A percentile compares a stretch with the other conserved stretches of the same genome.
These are phyloP conservation scores for Fusarium citri DNA, from an alignment of 2,329 filamentous ascomycete genomes.

Conservation along the genomic window DNA sequence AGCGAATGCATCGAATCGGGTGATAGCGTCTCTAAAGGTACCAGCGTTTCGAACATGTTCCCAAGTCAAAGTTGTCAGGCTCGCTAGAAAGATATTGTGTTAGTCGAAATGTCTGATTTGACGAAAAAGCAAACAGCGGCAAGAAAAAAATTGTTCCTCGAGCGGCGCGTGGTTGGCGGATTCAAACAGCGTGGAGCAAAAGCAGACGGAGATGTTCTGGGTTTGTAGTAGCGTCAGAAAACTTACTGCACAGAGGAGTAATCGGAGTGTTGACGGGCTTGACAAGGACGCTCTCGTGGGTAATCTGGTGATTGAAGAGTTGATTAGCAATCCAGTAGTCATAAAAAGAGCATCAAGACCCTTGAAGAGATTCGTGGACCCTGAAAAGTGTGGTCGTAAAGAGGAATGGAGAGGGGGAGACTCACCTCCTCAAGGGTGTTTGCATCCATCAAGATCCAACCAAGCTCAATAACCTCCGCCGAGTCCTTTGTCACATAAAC, in stretches of 20 bases:
- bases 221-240: constrained; percentile 35
- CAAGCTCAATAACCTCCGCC: constrained; percentile 98
- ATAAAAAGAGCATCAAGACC: neutral
- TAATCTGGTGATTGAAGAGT: constrained; percentile 69
- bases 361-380: neutral
- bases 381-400: constrained; percentile 12
- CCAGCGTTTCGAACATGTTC: constrained; percentile 98
- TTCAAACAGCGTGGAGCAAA: constrained; percentile 34
- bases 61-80: constrained; percentile 97
- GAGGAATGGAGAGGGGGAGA: constrained; percentile 19
- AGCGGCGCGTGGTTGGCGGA: constrained; percentile 28
- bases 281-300: constrained; percentile 95
- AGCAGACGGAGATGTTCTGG: constrained; percentile 33
- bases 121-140: constrained; percentile 1
- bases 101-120: constrained; percentile 29
- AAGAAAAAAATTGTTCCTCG: constrained; percentile 14
- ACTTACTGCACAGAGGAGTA: constrained; percentile 98
- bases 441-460: constrained; percentile 95
- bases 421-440: constrained; percentile 93
- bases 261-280: constrained; percentile 99
- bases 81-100: constrained; percentile 69
- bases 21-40: constrained; percentile 96
- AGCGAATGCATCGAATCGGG: constrained; percentile 93
- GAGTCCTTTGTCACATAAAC: constrained; percentile 99
- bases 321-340: constrained; percentile 24